Percentiles rank a stretch among this genome's conserved stretches.
Evolutionary conservation across 805 yeast species (phyloP).

Genomic region (Suhomyces emberorum): DNA sequence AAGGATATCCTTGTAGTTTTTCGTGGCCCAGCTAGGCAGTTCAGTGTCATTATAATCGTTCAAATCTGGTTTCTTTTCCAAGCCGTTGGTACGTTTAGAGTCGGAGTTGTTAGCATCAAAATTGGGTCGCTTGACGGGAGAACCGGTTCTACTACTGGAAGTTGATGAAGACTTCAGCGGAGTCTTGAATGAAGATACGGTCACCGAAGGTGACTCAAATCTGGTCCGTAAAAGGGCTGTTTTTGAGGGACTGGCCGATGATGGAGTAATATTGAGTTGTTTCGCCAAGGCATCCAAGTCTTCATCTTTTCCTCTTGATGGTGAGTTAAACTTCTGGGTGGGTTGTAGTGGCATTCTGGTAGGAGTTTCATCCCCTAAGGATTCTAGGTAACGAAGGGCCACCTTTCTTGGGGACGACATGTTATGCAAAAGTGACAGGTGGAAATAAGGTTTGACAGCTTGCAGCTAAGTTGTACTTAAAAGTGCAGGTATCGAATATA

Average conservation of each 20-base stretch:
- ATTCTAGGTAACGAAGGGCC: constrained; percentile 35
- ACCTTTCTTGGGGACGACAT: constrained; percentile 20
- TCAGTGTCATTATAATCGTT: constrained; percentile 7
- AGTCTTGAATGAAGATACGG: constrained; percentile 39
- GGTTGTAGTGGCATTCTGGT: constrained; percentile 30
- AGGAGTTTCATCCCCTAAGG: constrained; percentile 27
- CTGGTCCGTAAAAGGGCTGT: constrained; percentile 27
- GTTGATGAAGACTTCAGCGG: constrained; percentile 23
- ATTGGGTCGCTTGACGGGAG: constrained; percentile 8
- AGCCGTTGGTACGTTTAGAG: no score
- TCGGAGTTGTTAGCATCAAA: not conserved
- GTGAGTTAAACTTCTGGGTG: constrained; percentile 22
- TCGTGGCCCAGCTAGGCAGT: constrained; percentile 21
- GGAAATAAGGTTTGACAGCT: no score
- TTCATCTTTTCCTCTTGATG: constrained; percentile 15
- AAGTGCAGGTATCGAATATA: no score
- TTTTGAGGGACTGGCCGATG: constrained; percentile 22
- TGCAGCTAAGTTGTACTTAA: no score
- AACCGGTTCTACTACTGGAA: constrained; percentile 14
- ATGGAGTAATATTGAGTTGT: constrained; percentile 28
- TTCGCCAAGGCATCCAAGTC: constrained; percentile 40
- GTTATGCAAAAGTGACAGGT: no score
- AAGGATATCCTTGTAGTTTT: constrained; percentile 16
- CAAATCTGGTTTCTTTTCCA: constrained; percentile 8
- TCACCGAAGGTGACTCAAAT: constrained; percentile 41